Percentiles rank a stretch among this genome's conserved stretches.
Evolutionary conservation across 2,329 filamentous ascomycete species (phyloP).

Genomic region (Paramyrothecium roridum): DNA sequence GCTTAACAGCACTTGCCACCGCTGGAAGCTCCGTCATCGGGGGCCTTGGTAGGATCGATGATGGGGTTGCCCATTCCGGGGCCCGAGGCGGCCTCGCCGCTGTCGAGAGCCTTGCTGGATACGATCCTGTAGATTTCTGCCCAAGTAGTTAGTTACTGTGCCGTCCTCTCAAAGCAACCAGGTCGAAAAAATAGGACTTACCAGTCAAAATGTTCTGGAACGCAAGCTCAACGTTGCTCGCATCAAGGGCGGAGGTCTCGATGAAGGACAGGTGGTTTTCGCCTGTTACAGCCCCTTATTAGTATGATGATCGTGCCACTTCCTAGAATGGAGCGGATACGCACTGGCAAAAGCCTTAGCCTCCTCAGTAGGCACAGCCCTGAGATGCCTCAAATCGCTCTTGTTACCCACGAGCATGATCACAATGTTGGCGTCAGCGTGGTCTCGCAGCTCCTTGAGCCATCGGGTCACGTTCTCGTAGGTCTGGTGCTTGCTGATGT

Average conservation of each 20-base stretch:
- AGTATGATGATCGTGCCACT: neutral
- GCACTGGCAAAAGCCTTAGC: slow-evolving; percentile 96
- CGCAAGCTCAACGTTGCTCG: slow-evolving; percentile 97
- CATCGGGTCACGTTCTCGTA: slow-evolving; percentile 99
- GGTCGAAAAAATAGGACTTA: slow-evolving; percentile 39
- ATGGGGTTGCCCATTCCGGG: slow-evolving; percentile 77
- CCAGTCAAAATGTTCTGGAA: slow-evolving; percentile 99
- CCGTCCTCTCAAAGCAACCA: slow-evolving; percentile 1
- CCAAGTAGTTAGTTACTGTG: slow-evolving; percentile 6
- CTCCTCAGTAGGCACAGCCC: slow-evolving; percentile 95
- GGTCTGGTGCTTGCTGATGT: slow-evolving; percentile 99
- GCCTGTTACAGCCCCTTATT: slow-evolving; percentile 49
- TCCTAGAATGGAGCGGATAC: slow-evolving; percentile 19
- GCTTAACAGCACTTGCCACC: slow-evolving; percentile 77
- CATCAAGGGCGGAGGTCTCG: slow-evolving; percentile 96
- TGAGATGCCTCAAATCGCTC: slow-evolving; percentile 98
- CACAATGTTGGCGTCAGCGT: slow-evolving; percentile 97
- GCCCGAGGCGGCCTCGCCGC: slow-evolving; percentile 76
- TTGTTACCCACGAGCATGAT: slow-evolving; percentile 99
- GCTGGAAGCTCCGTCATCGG: slow-evolving; percentile 73
- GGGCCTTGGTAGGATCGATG: slow-evolving; percentile 83
- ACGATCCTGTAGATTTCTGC: slow-evolving; percentile 99
- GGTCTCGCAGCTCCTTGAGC: slow-evolving; percentile 97
- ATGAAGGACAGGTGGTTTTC: slow-evolving; percentile 99
- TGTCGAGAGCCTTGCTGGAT: slow-evolving; percentile 93